These are phyloP conservation scores for Oryza nivara DNA, from an alignment of 176 grass and related monocot genomes.

Conservation along the genomic window DNA sequence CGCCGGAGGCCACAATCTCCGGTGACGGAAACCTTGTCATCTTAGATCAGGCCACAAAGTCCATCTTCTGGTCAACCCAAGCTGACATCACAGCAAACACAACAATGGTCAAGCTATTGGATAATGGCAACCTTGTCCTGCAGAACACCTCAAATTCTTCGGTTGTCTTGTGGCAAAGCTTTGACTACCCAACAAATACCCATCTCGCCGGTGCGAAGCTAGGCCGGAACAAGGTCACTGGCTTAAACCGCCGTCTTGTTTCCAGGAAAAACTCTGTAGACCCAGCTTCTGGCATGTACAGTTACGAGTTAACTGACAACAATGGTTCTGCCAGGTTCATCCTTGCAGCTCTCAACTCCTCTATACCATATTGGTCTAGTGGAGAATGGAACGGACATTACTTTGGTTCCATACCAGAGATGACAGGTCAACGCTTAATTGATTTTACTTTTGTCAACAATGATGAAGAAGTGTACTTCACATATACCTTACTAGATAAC, in stretches of 20 bases:
- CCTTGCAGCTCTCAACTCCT: neutral
- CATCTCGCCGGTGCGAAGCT: no score
- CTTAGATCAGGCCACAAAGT: slow-evolving; percentile 7
- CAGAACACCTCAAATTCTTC: no score
- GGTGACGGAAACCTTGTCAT: slow-evolving; percentile 56
- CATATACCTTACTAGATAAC: neutral
- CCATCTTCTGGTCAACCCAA: slow-evolving; percentile 48
- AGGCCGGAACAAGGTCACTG: no score
- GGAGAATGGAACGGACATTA: neutral
- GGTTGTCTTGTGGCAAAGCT: no score
- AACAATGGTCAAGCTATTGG: slow-evolving; percentile 29
- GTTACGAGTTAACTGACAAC: no score
- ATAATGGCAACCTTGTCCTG: neutral
- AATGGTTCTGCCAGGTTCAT: no score
- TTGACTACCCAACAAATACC: no score
- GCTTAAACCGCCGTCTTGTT: no score
- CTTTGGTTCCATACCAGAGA: neutral
- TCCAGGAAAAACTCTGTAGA: no score
- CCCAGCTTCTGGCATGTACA: neutral
- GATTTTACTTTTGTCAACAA: neutral
- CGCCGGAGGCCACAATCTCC: slow-evolving; percentile 32
- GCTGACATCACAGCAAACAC: slow-evolving; percentile 18
- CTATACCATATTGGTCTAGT: neutral
- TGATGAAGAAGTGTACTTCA: neutral
- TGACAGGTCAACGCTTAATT: neutral